phyloP scores from a whole-genome alignment of 768 basidiomycete species.

The Chalciporus sphaerocephalus region DNA sequence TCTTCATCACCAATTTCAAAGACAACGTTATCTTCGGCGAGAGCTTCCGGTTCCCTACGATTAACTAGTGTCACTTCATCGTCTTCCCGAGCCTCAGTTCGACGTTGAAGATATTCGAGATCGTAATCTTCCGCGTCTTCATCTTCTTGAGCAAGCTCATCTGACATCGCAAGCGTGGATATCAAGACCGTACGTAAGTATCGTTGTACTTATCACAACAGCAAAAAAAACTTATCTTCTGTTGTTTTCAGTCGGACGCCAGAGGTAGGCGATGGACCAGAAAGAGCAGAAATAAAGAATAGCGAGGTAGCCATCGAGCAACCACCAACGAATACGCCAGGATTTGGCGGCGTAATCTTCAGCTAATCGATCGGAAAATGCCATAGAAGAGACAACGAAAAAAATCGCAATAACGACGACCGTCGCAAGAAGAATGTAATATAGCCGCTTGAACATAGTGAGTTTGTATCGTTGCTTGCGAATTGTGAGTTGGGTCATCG shows the following conservation, averaged over 20 bases:
- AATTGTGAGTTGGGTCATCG: conserved; percentile 78
- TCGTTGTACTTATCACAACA: neutral
- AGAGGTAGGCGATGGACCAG: conserved; percentile 76
- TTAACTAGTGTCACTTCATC: conserved; percentile 73
- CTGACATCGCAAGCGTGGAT: conserved; percentile 86
- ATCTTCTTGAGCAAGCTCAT: conserved; percentile 93
- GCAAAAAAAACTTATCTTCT: conserved; percentile 58
- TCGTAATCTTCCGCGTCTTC: conserved; percentile 93
- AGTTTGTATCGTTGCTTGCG: conserved; percentile 86
- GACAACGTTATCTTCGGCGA: conserved; percentile 70
- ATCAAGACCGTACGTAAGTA: conserved; percentile 30
- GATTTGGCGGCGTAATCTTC: conserved; percentile 93
- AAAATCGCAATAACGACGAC: conserved; percentile 81
- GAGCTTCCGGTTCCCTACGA: conserved; percentile 42
- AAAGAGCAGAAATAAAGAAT: conserved; percentile 85
- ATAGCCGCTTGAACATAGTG: conserved; percentile 82
- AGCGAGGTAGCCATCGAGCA: conserved; percentile 92
- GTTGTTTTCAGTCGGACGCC: conserved; percentile 91
- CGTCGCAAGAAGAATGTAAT: conserved; percentile 78
- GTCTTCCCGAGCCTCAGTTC: conserved; percentile 49
- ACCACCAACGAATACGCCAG: conserved; percentile 92
- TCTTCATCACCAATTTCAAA: conserved; percentile 92
- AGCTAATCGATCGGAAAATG: conserved; percentile 85
- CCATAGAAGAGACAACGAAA: conserved; percentile 88
- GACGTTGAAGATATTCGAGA: conserved; percentile 65